These are phyloP conservation scores for Fusarium odoratissimum DNA, from an alignment of 2,329 filamentous ascomycete species.

Conservation along the genomic window DNA sequence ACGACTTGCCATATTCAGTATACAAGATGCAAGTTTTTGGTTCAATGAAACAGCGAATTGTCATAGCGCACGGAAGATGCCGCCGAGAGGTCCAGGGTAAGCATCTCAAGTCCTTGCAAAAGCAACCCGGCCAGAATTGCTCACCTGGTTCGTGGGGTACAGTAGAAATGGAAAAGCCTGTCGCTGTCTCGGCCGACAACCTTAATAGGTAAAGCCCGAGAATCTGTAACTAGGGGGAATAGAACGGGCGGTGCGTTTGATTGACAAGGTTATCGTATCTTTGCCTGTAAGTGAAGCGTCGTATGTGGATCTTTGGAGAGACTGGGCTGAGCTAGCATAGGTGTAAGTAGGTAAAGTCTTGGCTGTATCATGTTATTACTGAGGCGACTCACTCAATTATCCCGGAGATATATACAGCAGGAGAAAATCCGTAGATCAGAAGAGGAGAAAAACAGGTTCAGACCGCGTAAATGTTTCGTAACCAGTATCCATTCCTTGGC, in stretches of 20 bases:
- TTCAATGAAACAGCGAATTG: not conserved
- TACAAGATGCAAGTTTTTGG: not conserved
- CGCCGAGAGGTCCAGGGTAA: constrained; percentile 9
- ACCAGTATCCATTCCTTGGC: not conserved
- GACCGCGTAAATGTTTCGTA: not conserved
- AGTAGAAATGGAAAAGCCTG: not conserved
- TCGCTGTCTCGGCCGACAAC: not conserved
- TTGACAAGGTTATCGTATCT: not conserved
- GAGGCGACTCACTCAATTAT: not conserved
- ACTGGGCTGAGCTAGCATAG: not conserved
- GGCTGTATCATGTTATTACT: not conserved
- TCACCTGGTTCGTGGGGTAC: constrained; percentile 21
- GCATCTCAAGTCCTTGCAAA: not conserved
- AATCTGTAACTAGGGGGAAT: constrained; percentile 1
- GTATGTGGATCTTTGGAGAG: not conserved
- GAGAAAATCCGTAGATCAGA: not conserved
- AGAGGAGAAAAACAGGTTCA: not conserved
- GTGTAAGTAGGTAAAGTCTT: not conserved
- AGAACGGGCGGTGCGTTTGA: not conserved
- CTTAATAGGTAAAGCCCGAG: not conserved
- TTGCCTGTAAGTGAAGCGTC: not conserved
- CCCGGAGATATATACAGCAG: not conserved
- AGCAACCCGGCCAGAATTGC: not conserved
- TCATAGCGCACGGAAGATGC: constrained; percentile 5
- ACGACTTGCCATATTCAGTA: constrained; percentile 3